These are phyloP conservation scores for Aspergillus arachidicola DNA, from an alignment of 2,329 filamentous ascomycete species.

Conservation along the genomic window DNA sequence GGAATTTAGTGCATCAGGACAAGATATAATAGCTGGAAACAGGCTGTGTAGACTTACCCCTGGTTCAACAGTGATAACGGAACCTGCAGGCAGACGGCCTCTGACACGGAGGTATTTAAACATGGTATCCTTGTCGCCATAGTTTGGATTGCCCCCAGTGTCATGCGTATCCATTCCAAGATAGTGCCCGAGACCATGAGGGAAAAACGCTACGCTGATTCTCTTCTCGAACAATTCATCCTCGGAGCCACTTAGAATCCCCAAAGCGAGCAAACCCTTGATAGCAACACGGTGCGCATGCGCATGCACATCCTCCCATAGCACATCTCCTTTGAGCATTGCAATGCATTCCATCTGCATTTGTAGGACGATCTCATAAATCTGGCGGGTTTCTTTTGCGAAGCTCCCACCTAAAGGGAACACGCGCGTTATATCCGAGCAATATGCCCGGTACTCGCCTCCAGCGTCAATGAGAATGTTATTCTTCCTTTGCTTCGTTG, in stretches of 20 bases:
- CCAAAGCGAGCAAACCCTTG: slow-evolving; percentile 68
- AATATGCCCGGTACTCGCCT: slow-evolving; percentile 82
- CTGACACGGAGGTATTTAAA: slow-evolving; percentile 86
- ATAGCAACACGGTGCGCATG: slow-evolving; percentile 73
- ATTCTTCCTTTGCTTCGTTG: slow-evolving; percentile 54
- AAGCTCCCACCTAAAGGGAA: slow-evolving; percentile 76
- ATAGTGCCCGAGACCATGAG: slow-evolving; percentile 88
- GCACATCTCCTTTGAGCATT: slow-evolving; percentile 67
- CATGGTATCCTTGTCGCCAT: slow-evolving; percentile 76
- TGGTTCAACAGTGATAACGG: slow-evolving; percentile 92
- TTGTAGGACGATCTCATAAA: slow-evolving; percentile 75
- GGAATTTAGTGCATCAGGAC: background rate
- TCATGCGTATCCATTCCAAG: slow-evolving; percentile 93
- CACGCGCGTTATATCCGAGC: slow-evolving; percentile 86
- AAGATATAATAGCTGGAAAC: slow-evolving; percentile 3
- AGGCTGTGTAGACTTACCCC: slow-evolving; percentile 60
- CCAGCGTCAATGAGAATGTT: slow-evolving; percentile 85
- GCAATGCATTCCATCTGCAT: slow-evolving; percentile 80
- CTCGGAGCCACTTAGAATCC: slow-evolving; percentile 67
- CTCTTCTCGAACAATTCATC: slow-evolving; percentile 75
- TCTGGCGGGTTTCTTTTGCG: slow-evolving; percentile 66
- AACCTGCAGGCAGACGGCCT: slow-evolving; percentile 71
- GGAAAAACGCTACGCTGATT: slow-evolving; percentile 88
- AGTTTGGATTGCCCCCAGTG: slow-evolving; percentile 76
- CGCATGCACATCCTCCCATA: slow-evolving; percentile 72